A percentile compares a stretch with the other conserved stretches of the same genome.
These are phyloP conservation scores for Clitoria ternatea DNA, from an alignment of 306 rosid genomes.

Conservation along the genomic window DNA sequence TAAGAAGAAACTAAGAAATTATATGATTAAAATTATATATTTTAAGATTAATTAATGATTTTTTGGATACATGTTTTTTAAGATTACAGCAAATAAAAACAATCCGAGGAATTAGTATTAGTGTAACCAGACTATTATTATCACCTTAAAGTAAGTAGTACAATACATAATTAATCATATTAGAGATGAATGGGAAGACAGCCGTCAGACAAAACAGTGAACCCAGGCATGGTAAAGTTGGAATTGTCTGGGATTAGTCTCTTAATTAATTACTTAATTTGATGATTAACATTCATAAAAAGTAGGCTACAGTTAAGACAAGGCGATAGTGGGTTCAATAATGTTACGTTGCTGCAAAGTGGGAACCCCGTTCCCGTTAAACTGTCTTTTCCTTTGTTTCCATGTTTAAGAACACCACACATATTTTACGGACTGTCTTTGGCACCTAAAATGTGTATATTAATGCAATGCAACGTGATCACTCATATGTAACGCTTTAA, in stretches of 20 bases:
- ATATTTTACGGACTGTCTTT: constrained; percentile 22
- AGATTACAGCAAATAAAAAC: no score
- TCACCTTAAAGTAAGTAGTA: neutral
- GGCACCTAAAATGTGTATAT: neutral
- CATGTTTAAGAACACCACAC: constrained; percentile 19
- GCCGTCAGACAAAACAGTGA: constrained; percentile 31
- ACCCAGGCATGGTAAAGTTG: constrained; percentile 16
- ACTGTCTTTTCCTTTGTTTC: constrained; percentile 15
- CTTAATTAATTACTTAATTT: neutral
- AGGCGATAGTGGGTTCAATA: constrained; percentile 32
- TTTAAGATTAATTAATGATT: no score
- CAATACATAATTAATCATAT: constrained; percentile 10
- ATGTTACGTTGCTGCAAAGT: constrained; percentile 17
- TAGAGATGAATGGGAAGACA: constrained; percentile 19
- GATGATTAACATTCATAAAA: neutral
- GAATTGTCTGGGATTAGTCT: neutral
- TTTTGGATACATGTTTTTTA: no score
- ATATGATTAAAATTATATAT: no score
- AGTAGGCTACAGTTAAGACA: constrained; percentile 19
- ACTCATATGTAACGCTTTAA: no score
- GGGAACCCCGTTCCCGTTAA: neutral
- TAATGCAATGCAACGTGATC: no score
- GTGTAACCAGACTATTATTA: no score
- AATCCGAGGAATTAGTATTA: no score
- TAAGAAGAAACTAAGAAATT: no score